Percentiles rank a stretch among this genome's conserved stretches.
Conservation (phyloP, 2,329 filamentous ascomycete species). For the Nakataea oryzae region DNA sequence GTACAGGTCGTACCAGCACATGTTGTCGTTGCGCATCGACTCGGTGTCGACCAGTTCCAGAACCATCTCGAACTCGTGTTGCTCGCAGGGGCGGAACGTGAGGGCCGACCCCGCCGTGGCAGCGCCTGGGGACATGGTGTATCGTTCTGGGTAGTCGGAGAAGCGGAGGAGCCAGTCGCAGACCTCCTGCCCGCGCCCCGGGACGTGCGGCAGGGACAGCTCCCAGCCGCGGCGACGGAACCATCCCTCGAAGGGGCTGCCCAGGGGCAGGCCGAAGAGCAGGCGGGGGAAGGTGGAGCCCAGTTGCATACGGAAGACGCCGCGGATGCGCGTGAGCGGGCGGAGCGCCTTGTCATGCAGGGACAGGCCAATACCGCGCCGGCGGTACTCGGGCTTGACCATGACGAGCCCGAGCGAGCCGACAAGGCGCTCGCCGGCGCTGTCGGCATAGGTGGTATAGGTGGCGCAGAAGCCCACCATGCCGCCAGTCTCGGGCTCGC, state of each 20-base stretch:
- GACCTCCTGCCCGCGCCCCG: conserved; percentile 37
- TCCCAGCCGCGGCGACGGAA: conserved; percentile 44
- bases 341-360: conserved; percentile 40
- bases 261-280: conserved; percentile 40
- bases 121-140: conserved; percentile 18
- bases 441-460: conserved; percentile 46
- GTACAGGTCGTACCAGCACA: conserved; percentile 53
- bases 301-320: conserved; percentile 42
- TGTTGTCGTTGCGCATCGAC: conserved; percentile 31
- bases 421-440: conserved; percentile 38
- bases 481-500: conserved; percentile 29
- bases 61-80: conserved; percentile 34
- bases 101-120: conserved; percentile 27
- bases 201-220: conserved; percentile 16
- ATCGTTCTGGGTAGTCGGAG: conserved; percentile 32
- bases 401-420: conserved; percentile 45
- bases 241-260: conserved; percentile 34
- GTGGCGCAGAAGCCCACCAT: conserved; percentile 50
- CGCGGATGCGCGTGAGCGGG: conserved; percentile 37
- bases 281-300: conserved; percentile 49
- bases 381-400: conserved; percentile 35
- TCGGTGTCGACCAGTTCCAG: conserved; percentile 38
- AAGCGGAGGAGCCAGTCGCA: conserved; percentile 45
- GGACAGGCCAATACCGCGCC: conserved; percentile 39
- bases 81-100: conserved; percentile 31